Conservation (phyloP, 2,329 filamentous ascomycete genomes). For the Zymoseptoria pseudotritici region DNA sequence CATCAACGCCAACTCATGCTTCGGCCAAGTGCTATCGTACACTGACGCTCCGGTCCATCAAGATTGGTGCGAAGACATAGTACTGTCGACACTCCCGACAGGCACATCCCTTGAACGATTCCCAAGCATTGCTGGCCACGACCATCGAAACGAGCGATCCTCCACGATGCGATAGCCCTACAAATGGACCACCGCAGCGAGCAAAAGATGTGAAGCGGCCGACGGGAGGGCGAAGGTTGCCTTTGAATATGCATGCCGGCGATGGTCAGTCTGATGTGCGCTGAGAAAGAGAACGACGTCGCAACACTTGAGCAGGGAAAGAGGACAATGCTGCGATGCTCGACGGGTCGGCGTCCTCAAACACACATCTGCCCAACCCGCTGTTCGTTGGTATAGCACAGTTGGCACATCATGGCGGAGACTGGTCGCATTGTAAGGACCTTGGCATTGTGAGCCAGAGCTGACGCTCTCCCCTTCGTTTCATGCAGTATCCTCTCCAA, state of each 20-base stretch:
- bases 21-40: not conserved
- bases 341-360: not conserved
- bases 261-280: not conserved
- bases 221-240: not conserved
- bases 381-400: not conserved
- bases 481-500: not conserved
- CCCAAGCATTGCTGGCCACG: not conserved
- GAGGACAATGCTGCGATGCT: not conserved
- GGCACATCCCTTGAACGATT: not conserved
- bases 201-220: not conserved
- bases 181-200: not conserved
- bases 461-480: not conserved
- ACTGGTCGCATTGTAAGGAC: not conserved
- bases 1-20: not conserved
- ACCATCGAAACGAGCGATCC: not conserved
- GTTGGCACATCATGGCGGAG: not conserved
- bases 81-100: not conserved
- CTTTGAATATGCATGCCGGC: not conserved
- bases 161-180: not conserved
- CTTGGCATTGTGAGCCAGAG: not conserved
- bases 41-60: too few relatives aligned
- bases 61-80: not conserved
- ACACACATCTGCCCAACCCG: not conserved
- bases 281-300: not conserved
- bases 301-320: too few relatives aligned